Evolutionary conservation across 2,329 filamentous ascomycete species (phyloP).

Genomic region (Arthrobotrys entomopaga): DNA sequence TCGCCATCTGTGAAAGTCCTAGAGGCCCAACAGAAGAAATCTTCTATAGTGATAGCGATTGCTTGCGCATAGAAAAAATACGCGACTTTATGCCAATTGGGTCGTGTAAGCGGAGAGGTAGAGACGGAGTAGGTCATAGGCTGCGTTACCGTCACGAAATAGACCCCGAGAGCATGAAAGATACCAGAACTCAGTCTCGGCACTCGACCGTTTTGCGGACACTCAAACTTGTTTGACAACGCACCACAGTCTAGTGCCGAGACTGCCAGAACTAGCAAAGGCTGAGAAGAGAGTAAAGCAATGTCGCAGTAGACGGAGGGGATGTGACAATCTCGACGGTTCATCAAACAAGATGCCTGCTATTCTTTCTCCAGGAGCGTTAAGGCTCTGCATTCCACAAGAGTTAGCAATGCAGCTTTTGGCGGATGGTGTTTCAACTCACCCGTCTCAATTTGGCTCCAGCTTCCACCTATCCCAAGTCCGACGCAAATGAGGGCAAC

Average conservation of each 20-base stretch:
- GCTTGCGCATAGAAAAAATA: slow-evolving; percentile 36
- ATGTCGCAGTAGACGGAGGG: slow-evolving; percentile 9
- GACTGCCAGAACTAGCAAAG: slow-evolving; percentile 22
- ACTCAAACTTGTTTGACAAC: too few species aligned
- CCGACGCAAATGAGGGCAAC: slow-evolving; percentile 28
- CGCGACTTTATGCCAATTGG: slow-evolving; percentile 17
- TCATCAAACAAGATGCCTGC: slow-evolving; percentile 23
- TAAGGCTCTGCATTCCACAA: slow-evolving; percentile 13
- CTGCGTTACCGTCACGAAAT: slow-evolving; percentile 37
- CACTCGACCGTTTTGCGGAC: too few species aligned
- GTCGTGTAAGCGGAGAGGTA: slow-evolving; percentile 6
- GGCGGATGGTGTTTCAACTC: neutral
- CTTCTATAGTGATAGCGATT: slow-evolving; percentile 24
- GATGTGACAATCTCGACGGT: slow-evolving; percentile 11
- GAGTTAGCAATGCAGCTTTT: neutral
- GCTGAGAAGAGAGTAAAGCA: slow-evolving; percentile 38
- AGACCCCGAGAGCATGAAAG: slow-evolving; percentile 32
- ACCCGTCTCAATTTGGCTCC: slow-evolving; percentile 31
- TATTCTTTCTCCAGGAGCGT: slow-evolving; percentile 33
- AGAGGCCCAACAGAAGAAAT: slow-evolving; percentile 27
- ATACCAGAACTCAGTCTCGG: too few species aligned
- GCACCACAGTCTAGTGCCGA: too few species aligned
- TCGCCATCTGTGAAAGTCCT: neutral
- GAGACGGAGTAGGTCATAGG: slow-evolving; percentile 26
- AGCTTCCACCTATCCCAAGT: slow-evolving; percentile 29